Conservation (phyloP, 2,329 filamentous ascomycete species). For the Aspergillus sp. region DNA sequence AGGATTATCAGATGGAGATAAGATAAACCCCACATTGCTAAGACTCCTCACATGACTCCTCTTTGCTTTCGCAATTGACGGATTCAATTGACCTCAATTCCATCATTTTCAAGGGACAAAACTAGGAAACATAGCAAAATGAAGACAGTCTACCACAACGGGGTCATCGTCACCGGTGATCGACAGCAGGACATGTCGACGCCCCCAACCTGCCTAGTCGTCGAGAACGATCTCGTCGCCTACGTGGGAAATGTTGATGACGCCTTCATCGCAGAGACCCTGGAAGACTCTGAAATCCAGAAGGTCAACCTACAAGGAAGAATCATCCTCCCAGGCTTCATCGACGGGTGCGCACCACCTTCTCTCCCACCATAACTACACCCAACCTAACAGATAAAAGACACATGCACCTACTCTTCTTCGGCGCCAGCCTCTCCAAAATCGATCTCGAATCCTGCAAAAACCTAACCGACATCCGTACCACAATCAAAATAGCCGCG, state of each 20-base stretch:
- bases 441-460: slow-evolving; percentile 37
- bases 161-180: slow-evolving; percentile 4
- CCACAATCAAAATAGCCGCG: slow-evolving; percentile 34
- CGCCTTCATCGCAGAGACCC: slow-evolving; percentile 7
- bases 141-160: slow-evolving; percentile 14
- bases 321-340: slow-evolving; percentile 41
- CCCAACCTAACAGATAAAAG: slow-evolving; percentile 3
- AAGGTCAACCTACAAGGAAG: slow-evolving; percentile 28
- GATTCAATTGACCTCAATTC: not conserved
- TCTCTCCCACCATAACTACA: not conserved
- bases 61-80: not conserved
- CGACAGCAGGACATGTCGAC: not conserved
- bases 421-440: slow-evolving; percentile 42
- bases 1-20: not conserved
- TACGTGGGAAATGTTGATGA: slow-evolving; percentile 33
- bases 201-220: slow-evolving; percentile 22
- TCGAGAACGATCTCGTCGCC: slow-evolving; percentile 34
- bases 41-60: not conserved
- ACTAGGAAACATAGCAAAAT: not conserved
- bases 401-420: slow-evolving; percentile 37
- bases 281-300: slow-evolving; percentile 6
- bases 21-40: not conserved
- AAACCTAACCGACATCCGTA: slow-evolving; percentile 37
- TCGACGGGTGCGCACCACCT: slow-evolving; percentile 32
- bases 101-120: not conserved